A percentile compares a stretch with the other conserved stretches of the same genome.
These are phyloP conservation scores for Melampsora abietis-canadensis DNA, from an alignment of 1,284 basidiomycete species.

Conservation along the genomic window DNA sequence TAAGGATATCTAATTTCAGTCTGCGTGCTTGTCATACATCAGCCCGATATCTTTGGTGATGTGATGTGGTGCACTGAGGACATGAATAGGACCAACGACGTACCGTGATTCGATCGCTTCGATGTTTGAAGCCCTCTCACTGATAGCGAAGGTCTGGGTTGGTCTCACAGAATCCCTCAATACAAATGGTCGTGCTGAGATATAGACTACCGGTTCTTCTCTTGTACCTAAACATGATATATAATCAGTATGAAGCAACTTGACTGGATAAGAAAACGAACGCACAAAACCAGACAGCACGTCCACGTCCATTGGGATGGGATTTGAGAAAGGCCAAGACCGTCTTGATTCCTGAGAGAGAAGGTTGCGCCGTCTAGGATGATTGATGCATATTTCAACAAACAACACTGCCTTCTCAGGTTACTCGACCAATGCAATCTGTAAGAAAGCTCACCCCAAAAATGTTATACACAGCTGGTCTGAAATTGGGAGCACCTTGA, in stretches of 20 bases:
- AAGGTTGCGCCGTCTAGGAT: constrained; percentile 71
- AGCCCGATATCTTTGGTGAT: neutral
- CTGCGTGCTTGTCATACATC: constrained; percentile 25
- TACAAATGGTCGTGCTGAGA: constrained; percentile 90
- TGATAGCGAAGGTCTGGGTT: constrained; percentile 72
- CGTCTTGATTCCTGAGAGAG: constrained; percentile 83
- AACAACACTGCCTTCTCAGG: neutral
- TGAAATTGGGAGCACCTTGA: constrained; percentile 88
- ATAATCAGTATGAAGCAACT: constrained; percentile 56
- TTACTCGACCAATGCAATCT: neutral
- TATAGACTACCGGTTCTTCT: constrained; percentile 85
- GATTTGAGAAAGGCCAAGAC: constrained; percentile 77
- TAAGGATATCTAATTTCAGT: constrained; percentile 87
- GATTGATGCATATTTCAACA: neutral
- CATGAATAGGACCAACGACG: neutral
- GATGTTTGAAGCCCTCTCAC: constrained; percentile 87
- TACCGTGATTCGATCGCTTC: constrained; percentile 84
- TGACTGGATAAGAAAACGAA: constrained; percentile 51
- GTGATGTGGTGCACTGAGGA: neutral
- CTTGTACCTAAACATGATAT: constrained; percentile 49
- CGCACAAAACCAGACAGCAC: constrained; percentile 56
- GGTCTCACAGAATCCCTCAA: constrained; percentile 87
- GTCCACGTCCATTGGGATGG: constrained; percentile 61
- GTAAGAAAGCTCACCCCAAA: constrained; percentile 58
- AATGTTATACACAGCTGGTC: constrained; percentile 61